These are phyloP conservation scores for Quercus tomentella DNA, from an alignment of 331 rosid species.

Conservation along the genomic window DNA sequence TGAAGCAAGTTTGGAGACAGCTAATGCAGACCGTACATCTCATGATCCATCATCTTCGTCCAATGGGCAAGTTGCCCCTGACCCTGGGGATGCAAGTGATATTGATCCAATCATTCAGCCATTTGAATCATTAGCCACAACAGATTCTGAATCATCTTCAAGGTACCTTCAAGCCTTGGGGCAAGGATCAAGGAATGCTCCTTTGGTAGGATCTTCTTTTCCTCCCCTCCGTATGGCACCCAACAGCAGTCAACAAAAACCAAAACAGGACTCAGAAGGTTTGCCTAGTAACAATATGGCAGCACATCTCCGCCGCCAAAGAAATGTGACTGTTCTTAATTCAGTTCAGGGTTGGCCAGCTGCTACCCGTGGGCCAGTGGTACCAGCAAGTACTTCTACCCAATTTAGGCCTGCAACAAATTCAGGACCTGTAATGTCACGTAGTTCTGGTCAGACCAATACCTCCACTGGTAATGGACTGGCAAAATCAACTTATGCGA, in stretches of 20 bases:
- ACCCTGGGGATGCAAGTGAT: constrained; percentile 36
- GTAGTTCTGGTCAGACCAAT: constrained; percentile 45
- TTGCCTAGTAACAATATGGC: constrained; percentile 74
- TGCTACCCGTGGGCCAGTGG: constrained; percentile 47
- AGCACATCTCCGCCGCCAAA: constrained; percentile 65
- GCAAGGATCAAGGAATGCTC: constrained; percentile 35
- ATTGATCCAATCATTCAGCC: constrained; percentile 52
- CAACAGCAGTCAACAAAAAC: constrained; percentile 46
- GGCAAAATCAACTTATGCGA: constrained; percentile 51
- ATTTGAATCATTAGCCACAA: constrained; percentile 51
- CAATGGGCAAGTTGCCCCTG: constrained; percentile 42
- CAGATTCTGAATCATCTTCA: constrained; percentile 55
- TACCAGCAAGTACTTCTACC: constrained; percentile 33
- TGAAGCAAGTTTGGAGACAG: constrained; percentile 82
- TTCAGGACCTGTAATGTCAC: constrained; percentile 35
- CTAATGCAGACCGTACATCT: constrained; percentile 40
- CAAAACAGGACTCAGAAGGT: constrained; percentile 57
- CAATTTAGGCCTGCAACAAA: constrained; percentile 45
- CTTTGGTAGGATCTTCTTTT: constrained; percentile 69
- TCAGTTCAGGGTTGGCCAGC: constrained; percentile 76
- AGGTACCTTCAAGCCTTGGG: constrained; percentile 95
- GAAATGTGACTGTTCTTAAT: constrained; percentile 46
- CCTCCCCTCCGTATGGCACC: constrained; percentile 72
- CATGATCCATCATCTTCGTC: constrained; percentile 40
- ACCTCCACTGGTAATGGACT: constrained; percentile 30